Base-by-base conservation (phyloP, 176 grass and related monocot species). In the Oryza meridionalis region DNA sequence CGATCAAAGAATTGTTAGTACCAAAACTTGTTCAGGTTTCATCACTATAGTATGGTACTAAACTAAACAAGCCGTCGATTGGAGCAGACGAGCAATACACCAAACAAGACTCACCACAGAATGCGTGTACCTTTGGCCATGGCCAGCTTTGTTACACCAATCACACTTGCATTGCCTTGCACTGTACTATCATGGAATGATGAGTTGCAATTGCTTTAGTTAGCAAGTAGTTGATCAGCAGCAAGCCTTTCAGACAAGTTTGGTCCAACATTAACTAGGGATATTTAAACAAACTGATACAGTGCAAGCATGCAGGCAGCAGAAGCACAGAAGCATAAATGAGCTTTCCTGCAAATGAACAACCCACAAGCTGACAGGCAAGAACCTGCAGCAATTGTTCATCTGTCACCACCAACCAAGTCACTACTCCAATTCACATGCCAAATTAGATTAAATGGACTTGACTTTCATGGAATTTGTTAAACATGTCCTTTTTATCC, bases 291-390 rank as follows among this genome's bases (percentile, higher is more conserved):
- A 59, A 59, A n/a, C 6, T 69, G 33, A 35, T 11, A 19, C 35
- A n/a, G 9, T 5, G 33, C 51, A 55, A 55, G 51, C 19, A 40
- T 40, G 31, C 4, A 70, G 33, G 33, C 19, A n/a, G 33, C 67
- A n/a, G 67, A 70, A 70, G 67, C 33, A 70, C 67, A n/a, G 67
- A 70, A 70, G 67, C 33, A 70, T 70, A 70, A 40, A 70, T 19
- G 37, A 70, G 17, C 17, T 70, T 70, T 38, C 33, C 37, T 69
- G 67, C 33, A 40, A 21, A 42, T n/a, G 67, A 70, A n/a, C 9
- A 70, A 70, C 31, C 3, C 37, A 68, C 6, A 68, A 7, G 29
- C 65, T 68, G 16, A 53, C 65, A 68, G 16, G 31, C 15, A 35
- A 68, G 33, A 61, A 61, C 55, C 21, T 61, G 19, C 21, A 61